Base-by-base conservation (phyloP, 208 protist species). In the Strigomonas culicis region DNA sequence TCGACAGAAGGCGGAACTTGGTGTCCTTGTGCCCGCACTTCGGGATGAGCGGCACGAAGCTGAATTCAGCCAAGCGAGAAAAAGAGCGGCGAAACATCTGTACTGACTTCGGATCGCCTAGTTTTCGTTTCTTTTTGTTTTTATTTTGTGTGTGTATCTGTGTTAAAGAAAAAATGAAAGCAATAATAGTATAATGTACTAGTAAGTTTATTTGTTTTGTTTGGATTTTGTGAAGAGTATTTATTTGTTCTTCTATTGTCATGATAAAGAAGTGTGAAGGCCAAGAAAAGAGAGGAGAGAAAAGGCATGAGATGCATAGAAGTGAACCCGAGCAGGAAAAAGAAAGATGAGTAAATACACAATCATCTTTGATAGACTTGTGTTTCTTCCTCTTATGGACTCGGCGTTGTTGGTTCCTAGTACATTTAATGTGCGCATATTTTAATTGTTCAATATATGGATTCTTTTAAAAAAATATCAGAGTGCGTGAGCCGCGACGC, bases 1-100 rank as follows among this genome's bases (percentile, higher is more conserved):
- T 92, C 4, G 92, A 92, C 32, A 98, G 63, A 4, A 95, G 80
- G 36, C 92, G 80, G 67, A 81, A 94, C 47, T 66, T 70, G 8
- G 79, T 92, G 46, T 80, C 72, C 39, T 86, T 74, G 76, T 95
- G 86, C 2, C 60, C 62, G 22, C 85, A 73, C 30, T 90, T 78
- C 28, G 86, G 81, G 47, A 95, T 68, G 8, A 93, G 64, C 15
- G 90, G 90, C 41, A 92, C 78, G 57, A 88, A 95, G 63, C 80
- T 77, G 64, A 95, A 95, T 57, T 82, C 79, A 10, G 66, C 72
- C 44, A 69, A 49, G 1, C 66, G 71, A 22, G 62, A 25, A 13
- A 72, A 60, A 22, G 73, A 63, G 43, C 80, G 83, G 43, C 81
- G 86, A 36, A 93, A 39, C 83, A 89, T 92, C n/a, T n/a, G n/a